phyloP scores from a whole-genome alignment of 345 rosid species.

The Raphanus sativus region DNA sequence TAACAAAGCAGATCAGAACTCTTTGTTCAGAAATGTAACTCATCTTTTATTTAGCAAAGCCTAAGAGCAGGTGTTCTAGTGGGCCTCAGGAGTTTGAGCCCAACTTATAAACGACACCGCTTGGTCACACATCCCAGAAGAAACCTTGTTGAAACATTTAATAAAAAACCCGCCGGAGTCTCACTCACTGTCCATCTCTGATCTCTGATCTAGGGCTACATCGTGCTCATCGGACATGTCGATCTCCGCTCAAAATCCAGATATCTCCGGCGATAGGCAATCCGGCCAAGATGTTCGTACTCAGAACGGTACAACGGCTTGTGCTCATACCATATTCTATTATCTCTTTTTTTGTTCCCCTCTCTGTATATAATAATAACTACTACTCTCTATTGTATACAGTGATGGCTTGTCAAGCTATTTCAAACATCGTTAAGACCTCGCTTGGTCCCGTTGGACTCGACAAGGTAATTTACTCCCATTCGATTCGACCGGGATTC shows the following conservation, averaged over 20 bases:
- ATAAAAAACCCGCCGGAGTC: conserved; percentile 34
- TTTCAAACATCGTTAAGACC: conserved; percentile 8
- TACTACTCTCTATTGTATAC: background rate
- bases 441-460: background rate
- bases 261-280: conserved; percentile 90
- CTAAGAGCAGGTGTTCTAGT: too few relatives aligned
- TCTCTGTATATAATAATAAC: background rate
- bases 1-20: background rate
- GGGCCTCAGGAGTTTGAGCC: background rate
- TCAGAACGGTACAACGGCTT: conserved; percentile 61
- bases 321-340: background rate
- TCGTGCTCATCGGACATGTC: conserved; percentile 45
- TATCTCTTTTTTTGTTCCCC: background rate
- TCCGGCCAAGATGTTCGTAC: conserved; percentile 96
- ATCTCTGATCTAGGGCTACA: conserved; percentile 42
- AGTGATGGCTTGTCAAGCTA: conserved; percentile 51
- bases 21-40: too few relatives aligned
- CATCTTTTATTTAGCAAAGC: too few relatives aligned
- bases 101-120: conserved; percentile 12
- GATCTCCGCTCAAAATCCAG: conserved; percentile 62
- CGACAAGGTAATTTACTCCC: background rate
- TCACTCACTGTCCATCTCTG: conserved; percentile 11
- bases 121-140: conserved; percentile 21
- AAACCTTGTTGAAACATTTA: conserved; percentile 20
- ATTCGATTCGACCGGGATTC: too few relatives aligned